Percentiles rank a stretch among this genome's conserved stretches.
phyloP scores from a whole-genome alignment of 2,329 filamentous ascomycete species.

The Zymoseptoria tritici region DNA sequence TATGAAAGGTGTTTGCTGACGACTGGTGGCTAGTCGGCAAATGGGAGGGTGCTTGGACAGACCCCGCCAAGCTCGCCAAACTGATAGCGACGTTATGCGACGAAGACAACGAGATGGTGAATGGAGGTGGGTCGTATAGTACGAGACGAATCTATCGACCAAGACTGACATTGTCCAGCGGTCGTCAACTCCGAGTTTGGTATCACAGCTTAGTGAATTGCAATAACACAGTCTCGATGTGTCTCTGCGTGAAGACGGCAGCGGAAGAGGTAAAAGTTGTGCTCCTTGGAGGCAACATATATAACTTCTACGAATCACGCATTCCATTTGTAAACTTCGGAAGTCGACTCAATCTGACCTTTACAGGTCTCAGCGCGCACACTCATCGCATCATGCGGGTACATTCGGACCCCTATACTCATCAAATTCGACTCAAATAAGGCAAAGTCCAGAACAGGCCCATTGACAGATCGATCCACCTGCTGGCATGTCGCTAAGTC shows the following conservation, averaged over 20 bases:
- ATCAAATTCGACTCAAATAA: too few species aligned
- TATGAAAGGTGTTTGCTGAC: not conserved
- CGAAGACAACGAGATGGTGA: constrained; percentile 28
- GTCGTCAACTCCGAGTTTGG: constrained; percentile 22
- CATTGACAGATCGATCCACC: too few species aligned
- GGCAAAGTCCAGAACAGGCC: too few species aligned
- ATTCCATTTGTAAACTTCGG: too few species aligned
- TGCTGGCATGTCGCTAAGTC: not conserved
- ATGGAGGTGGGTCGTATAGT: constrained; percentile 22
- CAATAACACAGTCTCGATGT: constrained; percentile 50
- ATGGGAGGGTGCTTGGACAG: constrained; percentile 16
- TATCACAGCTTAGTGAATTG: constrained; percentile 11
- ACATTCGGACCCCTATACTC: too few species aligned
- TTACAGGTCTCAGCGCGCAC: too few species aligned
- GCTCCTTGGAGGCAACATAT: too few species aligned
- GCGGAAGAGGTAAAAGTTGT: not conserved
- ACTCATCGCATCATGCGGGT: too few species aligned
- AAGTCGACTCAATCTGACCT: too few species aligned
- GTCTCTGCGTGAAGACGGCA: constrained; percentile 51
- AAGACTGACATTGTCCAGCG: constrained; percentile 6
- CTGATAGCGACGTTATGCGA: constrained; percentile 28
- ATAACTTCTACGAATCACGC: too few species aligned
- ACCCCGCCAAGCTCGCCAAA: constrained; percentile 28
- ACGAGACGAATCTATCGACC: not conserved
- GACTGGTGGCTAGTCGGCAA: constrained; percentile 9